phyloP scores from a whole-genome alignment of 768 basidiomycete species.

The Suillus clintonianus region DNA sequence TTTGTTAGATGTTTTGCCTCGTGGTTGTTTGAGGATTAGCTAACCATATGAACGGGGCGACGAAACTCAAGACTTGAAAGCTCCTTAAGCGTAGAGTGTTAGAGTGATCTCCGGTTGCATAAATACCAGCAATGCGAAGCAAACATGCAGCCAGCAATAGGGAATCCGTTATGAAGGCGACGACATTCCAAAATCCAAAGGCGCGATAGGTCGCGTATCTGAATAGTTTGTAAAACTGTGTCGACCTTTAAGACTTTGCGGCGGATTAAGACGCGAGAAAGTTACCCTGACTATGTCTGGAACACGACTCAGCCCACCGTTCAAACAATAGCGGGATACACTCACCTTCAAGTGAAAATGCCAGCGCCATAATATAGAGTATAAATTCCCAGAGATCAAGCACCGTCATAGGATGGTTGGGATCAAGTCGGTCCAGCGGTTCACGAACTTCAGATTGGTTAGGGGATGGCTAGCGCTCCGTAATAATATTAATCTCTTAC shows the following conservation, averaged over 20 bases:
- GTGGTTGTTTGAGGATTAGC: conserved; percentile 22
- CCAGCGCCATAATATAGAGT: conserved; percentile 75
- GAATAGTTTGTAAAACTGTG: conserved; percentile 69
- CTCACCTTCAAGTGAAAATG: conserved; percentile 80
- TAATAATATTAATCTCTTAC: conserved; percentile 41
- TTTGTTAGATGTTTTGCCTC: neutral
- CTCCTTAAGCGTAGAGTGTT: conserved; percentile 56
- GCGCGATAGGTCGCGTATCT: conserved; percentile 80
- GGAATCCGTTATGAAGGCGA: conserved; percentile 71
- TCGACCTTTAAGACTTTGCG: neutral
- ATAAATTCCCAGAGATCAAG: conserved; percentile 81
- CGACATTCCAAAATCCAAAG: conserved; percentile 75
- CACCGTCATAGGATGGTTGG: conserved; percentile 36
- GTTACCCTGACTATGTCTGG: conserved; percentile 27
- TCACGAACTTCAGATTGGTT: conserved; percentile 55
- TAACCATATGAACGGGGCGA: conserved; percentile 85
- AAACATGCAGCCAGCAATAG: conserved; percentile 74
- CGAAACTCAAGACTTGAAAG: conserved; percentile 89
- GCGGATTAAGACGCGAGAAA: neutral
- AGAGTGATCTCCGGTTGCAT: conserved; percentile 34
- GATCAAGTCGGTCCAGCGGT: conserved; percentile 71
- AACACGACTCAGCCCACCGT: conserved; percentile 38
- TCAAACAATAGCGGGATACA: conserved; percentile 37
- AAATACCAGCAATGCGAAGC: conserved; percentile 65
- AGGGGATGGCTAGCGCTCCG: conserved; percentile 2